Evolutionary conservation across 164 flowering plant species (phyloP).

Genomic region (Echeveria elegans): DNA sequence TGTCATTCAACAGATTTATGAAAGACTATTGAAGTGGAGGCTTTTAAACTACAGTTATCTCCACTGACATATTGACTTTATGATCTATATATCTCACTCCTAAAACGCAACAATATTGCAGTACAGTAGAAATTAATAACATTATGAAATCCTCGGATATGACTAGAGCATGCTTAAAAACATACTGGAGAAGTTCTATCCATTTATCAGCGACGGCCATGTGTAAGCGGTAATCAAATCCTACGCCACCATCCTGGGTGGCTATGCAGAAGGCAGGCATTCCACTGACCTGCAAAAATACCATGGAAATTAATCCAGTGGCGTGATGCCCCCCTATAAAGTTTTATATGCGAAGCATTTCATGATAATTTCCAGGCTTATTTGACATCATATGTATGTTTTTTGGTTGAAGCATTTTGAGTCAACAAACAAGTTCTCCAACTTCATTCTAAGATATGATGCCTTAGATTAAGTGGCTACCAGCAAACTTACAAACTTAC

Average conservation of each 20-base stretch:
- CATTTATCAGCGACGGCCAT: conserved; percentile 99
- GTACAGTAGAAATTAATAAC: neutral
- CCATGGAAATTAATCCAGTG: neutral
- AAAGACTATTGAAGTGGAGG: neutral
- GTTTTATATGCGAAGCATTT: neutral
- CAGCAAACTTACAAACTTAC: neutral
- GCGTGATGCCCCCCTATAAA: neutral
- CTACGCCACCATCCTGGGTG: conserved; percentile 91
- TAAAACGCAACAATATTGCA: neutral
- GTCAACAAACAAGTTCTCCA: neutral
- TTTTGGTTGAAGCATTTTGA: neutral
- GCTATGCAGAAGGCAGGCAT: conserved; percentile 93
- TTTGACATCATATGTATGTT: neutral
- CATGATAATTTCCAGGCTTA: neutral
- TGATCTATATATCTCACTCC: neutral
- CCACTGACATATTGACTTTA: neutral
- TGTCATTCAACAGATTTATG: neutral
- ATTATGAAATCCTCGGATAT: neutral
- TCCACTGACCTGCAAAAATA: conserved; percentile 77
- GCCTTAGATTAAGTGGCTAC: neutral
- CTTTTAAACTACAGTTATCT: neutral
- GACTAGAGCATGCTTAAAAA: neutral
- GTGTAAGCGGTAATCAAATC: conserved; percentile 96
- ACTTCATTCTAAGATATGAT: neutral
- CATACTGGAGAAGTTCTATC: conserved; percentile 93